Evolutionary conservation across 2,329 filamentous ascomycete species (phyloP).

Genomic region (Volutella citrinella): DNA sequence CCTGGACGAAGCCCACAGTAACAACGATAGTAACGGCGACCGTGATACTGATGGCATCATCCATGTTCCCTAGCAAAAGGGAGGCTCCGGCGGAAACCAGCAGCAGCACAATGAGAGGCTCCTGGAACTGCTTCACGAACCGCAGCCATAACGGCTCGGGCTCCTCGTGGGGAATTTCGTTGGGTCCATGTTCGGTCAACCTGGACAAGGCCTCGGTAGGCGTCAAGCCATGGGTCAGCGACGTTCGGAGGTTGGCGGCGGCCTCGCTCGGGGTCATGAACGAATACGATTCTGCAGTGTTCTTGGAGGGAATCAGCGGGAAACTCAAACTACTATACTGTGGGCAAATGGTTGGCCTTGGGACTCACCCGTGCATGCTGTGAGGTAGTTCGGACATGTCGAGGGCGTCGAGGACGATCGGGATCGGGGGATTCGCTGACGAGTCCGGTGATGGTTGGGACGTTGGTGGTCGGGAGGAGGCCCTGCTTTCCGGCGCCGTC

Average conservation of each 20-base stretch:
- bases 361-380: slow-evolving; percentile 52
- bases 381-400: slow-evolving; percentile 49
- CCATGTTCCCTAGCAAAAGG: slow-evolving; percentile 85
- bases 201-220: slow-evolving; percentile 77
- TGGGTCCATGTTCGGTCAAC: slow-evolving; percentile 78
- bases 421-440: slow-evolving; percentile 24
- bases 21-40: slow-evolving; percentile 97
- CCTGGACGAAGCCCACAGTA: slow-evolving; percentile 91
- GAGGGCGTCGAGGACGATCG: slow-evolving; percentile 27
- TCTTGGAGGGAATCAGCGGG: no score
- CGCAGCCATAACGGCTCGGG: slow-evolving; percentile 93
- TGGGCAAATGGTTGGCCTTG: no score
- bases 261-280: slow-evolving; percentile 75
- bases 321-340: no score
- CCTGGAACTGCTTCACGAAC: slow-evolving; percentile 95
- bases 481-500: slow-evolving; percentile 29
- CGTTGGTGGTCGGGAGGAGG: slow-evolving; percentile 32
- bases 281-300: slow-evolving; percentile 58
- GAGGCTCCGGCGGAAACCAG: slow-evolving; percentile 86
- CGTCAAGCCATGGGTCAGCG: slow-evolving; percentile 77
- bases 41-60: slow-evolving; percentile 93
- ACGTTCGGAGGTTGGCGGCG: slow-evolving; percentile 74
- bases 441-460: slow-evolving; percentile 31
- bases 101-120: slow-evolving; percentile 89
- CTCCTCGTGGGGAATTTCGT: slow-evolving; percentile 91